A percentile compares a stretch with the other conserved stretches of the same genome.
These are phyloP conservation scores for Tuber umbilicatum DNA, from an alignment of 495 filamentous ascomycete genomes.

Conservation along the genomic window DNA sequence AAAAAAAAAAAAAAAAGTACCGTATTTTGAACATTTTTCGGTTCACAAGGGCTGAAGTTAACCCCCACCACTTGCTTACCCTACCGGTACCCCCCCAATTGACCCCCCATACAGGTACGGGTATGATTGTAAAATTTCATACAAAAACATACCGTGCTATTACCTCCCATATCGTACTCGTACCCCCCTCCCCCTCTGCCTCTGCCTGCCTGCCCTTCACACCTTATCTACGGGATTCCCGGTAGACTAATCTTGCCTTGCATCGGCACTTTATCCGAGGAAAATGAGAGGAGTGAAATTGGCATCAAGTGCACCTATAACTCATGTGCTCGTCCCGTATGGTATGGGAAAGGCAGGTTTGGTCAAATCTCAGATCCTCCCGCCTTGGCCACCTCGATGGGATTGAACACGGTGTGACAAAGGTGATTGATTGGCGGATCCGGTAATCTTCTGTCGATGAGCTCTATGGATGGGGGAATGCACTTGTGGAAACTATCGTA, in stretches of 20 bases:
- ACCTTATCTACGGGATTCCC: neutral
- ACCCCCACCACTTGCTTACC: neutral
- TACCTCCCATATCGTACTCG: neutral
- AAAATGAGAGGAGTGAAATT: neutral
- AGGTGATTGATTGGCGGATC: neutral
- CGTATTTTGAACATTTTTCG: too few species aligned
- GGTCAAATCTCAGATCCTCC: conserved; percentile 1
- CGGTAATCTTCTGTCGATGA: neutral
- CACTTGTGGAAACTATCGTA: neutral
- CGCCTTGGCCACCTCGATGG: neutral
- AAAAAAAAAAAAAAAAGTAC: too few species aligned
- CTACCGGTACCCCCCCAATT: neutral
- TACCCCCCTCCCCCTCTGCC: too few species aligned
- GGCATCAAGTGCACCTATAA: neutral
- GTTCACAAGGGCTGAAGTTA: neutral
- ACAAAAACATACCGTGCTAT: neutral
- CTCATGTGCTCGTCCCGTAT: neutral
- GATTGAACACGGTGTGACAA: neutral
- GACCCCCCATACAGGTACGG: neutral
- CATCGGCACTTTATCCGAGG: neutral
- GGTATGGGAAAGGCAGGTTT: neutral
- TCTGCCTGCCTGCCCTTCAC: neutral
- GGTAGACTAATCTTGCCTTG: neutral
- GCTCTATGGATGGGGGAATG: neutral
- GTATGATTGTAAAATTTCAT: neutral